Evolutionary conservation across 2,329 filamentous ascomycete species (phyloP).

Genomic region (Aspergillus unguis): DNA sequence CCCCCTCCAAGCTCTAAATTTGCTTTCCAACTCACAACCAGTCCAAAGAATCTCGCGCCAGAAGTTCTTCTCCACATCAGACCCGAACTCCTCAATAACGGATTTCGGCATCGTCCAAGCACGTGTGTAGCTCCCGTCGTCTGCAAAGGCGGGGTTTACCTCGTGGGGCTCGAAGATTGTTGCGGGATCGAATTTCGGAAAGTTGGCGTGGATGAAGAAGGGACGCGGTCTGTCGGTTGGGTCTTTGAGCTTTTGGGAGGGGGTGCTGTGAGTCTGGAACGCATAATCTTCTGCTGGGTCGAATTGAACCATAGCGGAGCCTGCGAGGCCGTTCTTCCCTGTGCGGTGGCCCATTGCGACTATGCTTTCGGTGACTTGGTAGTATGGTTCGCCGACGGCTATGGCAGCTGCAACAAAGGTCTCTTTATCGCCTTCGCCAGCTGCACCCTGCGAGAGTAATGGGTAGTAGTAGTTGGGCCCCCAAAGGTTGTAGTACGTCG

Average conservation of each 20-base stretch:
- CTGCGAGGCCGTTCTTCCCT: conserved; percentile 27
- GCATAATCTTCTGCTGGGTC: conserved; percentile 35
- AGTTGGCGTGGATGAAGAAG: conserved; percentile 42
- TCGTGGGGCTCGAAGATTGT: conserved; percentile 32
- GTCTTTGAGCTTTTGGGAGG: conserved; percentile 27
- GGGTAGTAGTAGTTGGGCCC: conserved; percentile 47
- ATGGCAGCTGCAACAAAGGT: conserved; percentile 48
- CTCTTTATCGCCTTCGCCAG: conserved; percentile 52
- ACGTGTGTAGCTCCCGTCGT: conserved; percentile 32
- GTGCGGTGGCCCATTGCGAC: conserved; percentile 32
- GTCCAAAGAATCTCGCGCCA: conserved; percentile 41
- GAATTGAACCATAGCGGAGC: conserved; percentile 40
- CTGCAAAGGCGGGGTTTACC: conserved; percentile 29
- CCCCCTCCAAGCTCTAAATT: conserved; percentile 32
- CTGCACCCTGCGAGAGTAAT: conserved; percentile 46
- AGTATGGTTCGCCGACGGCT: conserved; percentile 39
- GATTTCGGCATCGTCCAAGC: conserved; percentile 32
- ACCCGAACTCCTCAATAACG: conserved; percentile 29
- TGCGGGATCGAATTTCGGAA: conserved; percentile 40
- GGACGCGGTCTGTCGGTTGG: conserved; percentile 24
- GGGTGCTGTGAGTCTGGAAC: conserved; percentile 15
- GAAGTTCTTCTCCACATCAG: conserved; percentile 37
- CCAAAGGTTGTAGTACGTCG: conserved; percentile 50
- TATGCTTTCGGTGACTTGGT: conserved; percentile 40
- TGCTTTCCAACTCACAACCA: conserved; percentile 37